Base-by-base conservation (phyloP, 495 filamentous ascomycete genomes). In the Trichoderma asperelloides region DNA sequence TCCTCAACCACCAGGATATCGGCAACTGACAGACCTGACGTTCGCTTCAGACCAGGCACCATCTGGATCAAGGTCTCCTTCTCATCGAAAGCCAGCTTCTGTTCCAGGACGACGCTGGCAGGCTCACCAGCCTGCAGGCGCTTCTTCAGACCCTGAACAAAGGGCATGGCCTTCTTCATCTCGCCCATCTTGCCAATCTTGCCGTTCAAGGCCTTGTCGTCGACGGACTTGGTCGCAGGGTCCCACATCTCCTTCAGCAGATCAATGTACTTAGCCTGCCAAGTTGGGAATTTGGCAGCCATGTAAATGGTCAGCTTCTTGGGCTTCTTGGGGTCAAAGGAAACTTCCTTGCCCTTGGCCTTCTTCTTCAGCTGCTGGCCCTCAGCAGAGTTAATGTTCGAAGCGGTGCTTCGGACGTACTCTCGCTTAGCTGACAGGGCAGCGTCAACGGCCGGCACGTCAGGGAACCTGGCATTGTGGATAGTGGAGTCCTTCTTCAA, bases 151-250 rank as follows among this genome's bases (percentile, higher is more conserved):
- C 73, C 78, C 77, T 98, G 92, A 5, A 98, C 87, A 72, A 97
- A 98, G 6, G 96, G 96, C 95, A 98, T 98, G 30, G 91, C 94
- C 78, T 94, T 92, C 86, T 98, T 98, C 85, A 90, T 91, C 78
- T 97, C 94, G 60, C 76, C 77, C 72, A 95, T 85, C 79, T 93
- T 93, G 71, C 83, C 85, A 25, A 94, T 84, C 71, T 87, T 85
- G 64, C 84, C 84, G 71, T 85, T 91, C 23, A 97, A 79, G 65
- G 84, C 85, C 80, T 95, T 96, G 72, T 96, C 91, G 69, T 73
- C 84, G 41, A 85, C 78, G 21, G 70, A 69, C 60, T 74, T 73
- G 62, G 75, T 73, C 23, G 55, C 71, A 25, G 74, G 68, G 64
- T 84, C 76, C 77, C 80, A 83, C 12, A 81, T 68, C 67, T 88